Evolutionary conservation across 139 green algal genomes (phyloP).

Genomic region (Chlamydomonas sphaeroides): DNA sequence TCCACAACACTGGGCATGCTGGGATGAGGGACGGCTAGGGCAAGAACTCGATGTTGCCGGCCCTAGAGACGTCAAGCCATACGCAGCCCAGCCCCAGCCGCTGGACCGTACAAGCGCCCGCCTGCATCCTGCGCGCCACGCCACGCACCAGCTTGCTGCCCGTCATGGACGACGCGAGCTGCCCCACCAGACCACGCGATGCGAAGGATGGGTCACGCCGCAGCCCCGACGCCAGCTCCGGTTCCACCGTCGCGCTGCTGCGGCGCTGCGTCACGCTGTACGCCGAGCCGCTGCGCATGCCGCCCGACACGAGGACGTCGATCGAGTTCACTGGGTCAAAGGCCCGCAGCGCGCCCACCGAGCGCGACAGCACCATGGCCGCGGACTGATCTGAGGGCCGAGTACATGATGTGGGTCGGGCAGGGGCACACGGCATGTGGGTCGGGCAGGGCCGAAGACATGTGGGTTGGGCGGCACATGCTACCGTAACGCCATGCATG

Average conservation of each 20-base stretch:
- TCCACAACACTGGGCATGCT: no score
- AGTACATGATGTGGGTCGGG: no score
- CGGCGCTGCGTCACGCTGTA: not conserved
- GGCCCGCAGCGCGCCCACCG: conserved; percentile 12
- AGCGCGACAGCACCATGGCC: conserved; percentile 29
- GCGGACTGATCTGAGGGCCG: conserved; percentile 31
- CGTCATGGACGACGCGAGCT: not conserved
- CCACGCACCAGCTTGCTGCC: conserved; percentile 4
- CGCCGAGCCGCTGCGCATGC: conserved; percentile 12
- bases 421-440: no score
- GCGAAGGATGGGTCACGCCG: conserved; percentile 19
- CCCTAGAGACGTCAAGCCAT: no score
- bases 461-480: no score
- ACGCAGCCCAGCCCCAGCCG: no score
- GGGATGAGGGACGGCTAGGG: no score
- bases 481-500: no score
- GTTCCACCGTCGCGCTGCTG: not conserved
- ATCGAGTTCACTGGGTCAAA: conserved; percentile 34
- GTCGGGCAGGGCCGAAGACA: not conserved
- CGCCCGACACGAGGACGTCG: conserved; percentile 32
- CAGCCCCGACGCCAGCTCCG: not conserved
- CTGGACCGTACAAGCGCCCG: not conserved
- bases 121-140: no score
- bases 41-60: no score
- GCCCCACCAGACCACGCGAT: not conserved